Conservation (phyloP, 2,329 filamentous ascomycete species). For the Beauveria sp. region DNA sequence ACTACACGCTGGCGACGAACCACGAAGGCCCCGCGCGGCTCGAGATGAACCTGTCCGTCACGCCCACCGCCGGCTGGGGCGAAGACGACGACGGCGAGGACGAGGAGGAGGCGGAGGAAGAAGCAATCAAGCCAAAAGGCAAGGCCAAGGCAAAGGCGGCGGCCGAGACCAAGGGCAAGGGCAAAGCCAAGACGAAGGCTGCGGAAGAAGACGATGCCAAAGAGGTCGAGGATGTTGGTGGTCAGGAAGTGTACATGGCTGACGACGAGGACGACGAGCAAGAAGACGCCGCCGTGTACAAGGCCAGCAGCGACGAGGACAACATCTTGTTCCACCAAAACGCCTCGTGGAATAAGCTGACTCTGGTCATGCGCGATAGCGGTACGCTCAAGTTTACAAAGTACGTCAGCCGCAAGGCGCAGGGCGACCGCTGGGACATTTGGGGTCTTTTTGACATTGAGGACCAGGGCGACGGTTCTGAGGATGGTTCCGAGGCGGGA, state of each 20-base stretch:
- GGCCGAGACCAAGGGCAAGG: conserved; percentile 23
- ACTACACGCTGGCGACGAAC: conserved; percentile 89
- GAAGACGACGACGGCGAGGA: conserved; percentile 51
- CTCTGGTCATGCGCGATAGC: conserved; percentile 79
- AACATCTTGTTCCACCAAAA: conserved; percentile 58
- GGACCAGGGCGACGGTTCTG: conserved; percentile 40
- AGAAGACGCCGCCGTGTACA: conserved; percentile 83
- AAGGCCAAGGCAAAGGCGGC: conserved; percentile 22
- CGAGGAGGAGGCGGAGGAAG: conserved; percentile 38
- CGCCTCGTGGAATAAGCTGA: conserved; percentile 80
- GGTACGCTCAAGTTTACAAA: conserved; percentile 91
- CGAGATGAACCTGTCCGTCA: conserved; percentile 82
- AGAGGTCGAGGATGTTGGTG: conserved; percentile 53
- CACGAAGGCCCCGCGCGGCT: conserved; percentile 72
- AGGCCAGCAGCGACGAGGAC: conserved; percentile 67
- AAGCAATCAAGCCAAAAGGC: conserved; percentile 20
- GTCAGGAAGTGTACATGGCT: conserved; percentile 90
- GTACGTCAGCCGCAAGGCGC: conserved; percentile 77
- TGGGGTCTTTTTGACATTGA: conserved; percentile 70
- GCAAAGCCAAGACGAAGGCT: conserved; percentile 24
- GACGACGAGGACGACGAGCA: conserved; percentile 73
- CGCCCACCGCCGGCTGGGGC: conserved; percentile 79
- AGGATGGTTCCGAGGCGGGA: conserved; percentile 21
- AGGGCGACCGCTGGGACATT: conserved; percentile 89
- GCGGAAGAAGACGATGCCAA: conserved; percentile 26